phyloP scores from a whole-genome alignment of 257 asterid species.

The Hygrophila difformis region DNA sequence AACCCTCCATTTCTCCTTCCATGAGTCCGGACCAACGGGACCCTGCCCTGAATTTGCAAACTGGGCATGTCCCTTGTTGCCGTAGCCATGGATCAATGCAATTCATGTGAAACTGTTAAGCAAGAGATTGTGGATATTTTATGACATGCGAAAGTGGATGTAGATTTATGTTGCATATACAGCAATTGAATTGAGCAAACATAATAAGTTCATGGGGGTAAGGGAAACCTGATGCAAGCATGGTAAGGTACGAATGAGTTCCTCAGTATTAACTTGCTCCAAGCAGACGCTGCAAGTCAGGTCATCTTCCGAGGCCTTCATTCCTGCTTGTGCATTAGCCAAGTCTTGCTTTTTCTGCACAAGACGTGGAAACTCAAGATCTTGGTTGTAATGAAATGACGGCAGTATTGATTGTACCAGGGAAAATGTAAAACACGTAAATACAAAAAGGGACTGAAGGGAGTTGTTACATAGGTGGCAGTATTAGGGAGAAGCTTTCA shows the following conservation, averaged over 20 bases:
- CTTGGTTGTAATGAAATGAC: too few relatives aligned
- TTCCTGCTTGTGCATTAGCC: conserved; percentile 30
- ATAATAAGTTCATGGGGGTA: background rate
- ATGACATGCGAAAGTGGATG: background rate
- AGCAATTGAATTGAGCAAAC: background rate
- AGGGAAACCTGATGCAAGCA: conserved; percentile 88
- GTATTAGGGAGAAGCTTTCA: too few relatives aligned
- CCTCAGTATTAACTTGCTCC: conserved; percentile 92
- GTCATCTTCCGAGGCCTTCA: conserved; percentile 60
- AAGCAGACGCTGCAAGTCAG: conserved; percentile 96
- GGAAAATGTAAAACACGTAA: too few relatives aligned
- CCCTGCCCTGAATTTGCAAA: conserved; percentile 84
- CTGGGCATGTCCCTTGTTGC: conserved; percentile 98
- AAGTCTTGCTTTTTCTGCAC: conserved; percentile 70
- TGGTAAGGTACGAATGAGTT: conserved; percentile 89
- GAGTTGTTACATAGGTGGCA: too few relatives aligned
- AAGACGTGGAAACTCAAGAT: too few relatives aligned
- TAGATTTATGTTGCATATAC: background rate
- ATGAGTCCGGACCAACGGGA: conserved; percentile 55
- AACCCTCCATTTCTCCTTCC: conserved; percentile 46
- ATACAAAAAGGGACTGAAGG: too few relatives aligned
- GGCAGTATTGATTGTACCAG: too few relatives aligned
- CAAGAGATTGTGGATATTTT: background rate
- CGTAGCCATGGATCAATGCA: conserved; percentile 98
- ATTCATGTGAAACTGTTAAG: conserved; percentile 76